phyloP scores from a whole-genome alignment of 768 basidiomycete genomes.

The Tephrocybe sp. region DNA sequence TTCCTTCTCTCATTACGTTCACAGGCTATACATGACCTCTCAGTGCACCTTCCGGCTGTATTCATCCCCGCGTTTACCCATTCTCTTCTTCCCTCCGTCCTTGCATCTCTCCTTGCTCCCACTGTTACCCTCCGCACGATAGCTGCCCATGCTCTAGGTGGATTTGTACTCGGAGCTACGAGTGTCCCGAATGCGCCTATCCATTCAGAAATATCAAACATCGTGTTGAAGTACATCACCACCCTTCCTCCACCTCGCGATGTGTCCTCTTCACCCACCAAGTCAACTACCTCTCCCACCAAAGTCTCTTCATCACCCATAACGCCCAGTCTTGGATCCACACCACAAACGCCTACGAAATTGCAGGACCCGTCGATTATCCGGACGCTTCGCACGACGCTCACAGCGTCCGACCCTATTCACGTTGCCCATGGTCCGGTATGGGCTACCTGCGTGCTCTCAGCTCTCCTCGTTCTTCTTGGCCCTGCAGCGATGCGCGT shows the following conservation, averaged over 20 bases:
- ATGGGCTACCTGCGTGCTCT: slow-evolving; percentile 72
- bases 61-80: slow-evolving; percentile 68
- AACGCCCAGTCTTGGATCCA: not conserved
- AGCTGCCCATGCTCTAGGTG: slow-evolving; percentile 76
- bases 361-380: slow-evolving; percentile 52
- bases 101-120: slow-evolving; percentile 62
- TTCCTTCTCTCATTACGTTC: not conserved
- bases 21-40: slow-evolving; percentile 74
- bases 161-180: slow-evolving; percentile 57
- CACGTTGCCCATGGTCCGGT: slow-evolving; percentile 75
- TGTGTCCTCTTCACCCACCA: slow-evolving; percentile 38
- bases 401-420: slow-evolving; percentile 51
- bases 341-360: slow-evolving; percentile 8
- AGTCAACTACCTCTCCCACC: slow-evolving; percentile 35
- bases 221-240: slow-evolving; percentile 49
- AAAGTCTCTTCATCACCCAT: slow-evolving; percentile 17
- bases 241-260: slow-evolving; percentile 33
- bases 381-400: slow-evolving; percentile 66
- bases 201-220: slow-evolving; percentile 54
- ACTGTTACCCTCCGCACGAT: slow-evolving; percentile 66
- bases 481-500: slow-evolving; percentile 53
- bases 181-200: slow-evolving; percentile 44
- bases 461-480: slow-evolving; percentile 64
- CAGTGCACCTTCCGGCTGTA: slow-evolving; percentile 57
- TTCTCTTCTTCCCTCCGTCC: slow-evolving; percentile 54